Evolutionary conservation across 1,284 basidiomycete species (phyloP).

Genomic region (Moniliella sp.): DNA sequence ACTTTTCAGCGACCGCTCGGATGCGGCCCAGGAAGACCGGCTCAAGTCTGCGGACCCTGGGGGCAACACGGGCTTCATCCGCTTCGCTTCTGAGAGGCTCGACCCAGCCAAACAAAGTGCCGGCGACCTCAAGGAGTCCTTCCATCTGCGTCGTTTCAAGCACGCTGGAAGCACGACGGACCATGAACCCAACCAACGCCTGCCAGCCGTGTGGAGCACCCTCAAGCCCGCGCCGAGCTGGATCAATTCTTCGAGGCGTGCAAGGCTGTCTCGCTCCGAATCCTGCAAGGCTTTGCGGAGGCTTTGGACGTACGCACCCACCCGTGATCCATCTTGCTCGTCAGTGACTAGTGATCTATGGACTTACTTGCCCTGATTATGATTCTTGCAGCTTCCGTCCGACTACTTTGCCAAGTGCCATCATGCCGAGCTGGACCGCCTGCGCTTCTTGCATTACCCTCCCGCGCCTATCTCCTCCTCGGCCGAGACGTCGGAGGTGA

Average conservation of each 20-base stretch:
- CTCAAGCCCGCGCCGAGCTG: slow-evolving; percentile 4
- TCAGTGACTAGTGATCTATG: too few species aligned
- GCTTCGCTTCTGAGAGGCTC: slow-evolving; percentile 2
- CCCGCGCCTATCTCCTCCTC: slow-evolving; percentile 5
- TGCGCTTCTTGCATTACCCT: slow-evolving; percentile 21
- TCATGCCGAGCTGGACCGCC: slow-evolving; percentile 8
- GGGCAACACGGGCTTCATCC: slow-evolving; percentile 13
- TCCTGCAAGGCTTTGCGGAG: slow-evolving; percentile 11
- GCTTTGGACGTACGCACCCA: slow-evolving; percentile 6
- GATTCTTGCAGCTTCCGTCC: slow-evolving; percentile 2
- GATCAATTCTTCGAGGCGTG: slow-evolving; percentile 10
- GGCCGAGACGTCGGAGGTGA: slow-evolving; percentile 2
- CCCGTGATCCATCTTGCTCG: too few species aligned
- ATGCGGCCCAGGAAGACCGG: slow-evolving; percentile 2
- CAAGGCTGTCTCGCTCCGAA: slow-evolving; percentile 6
- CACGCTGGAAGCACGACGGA: too few species aligned
- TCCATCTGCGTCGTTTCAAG: slow-evolving; percentile 14
- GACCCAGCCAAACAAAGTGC: slow-evolving; percentile 5
- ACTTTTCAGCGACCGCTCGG: slow-evolving; percentile 8
- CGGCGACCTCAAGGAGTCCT: slow-evolving; percentile 24
- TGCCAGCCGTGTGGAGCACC: slow-evolving; percentile 7
- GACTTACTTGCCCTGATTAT: background rate
- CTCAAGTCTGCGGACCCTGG: slow-evolving; percentile 4
- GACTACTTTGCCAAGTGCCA: slow-evolving; percentile 4
- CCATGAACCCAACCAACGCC: slow-evolving; percentile 6